phyloP scores from a whole-genome alignment of 2,329 filamentous ascomycete species.

The Microcyclospora tardicrescens region DNA sequence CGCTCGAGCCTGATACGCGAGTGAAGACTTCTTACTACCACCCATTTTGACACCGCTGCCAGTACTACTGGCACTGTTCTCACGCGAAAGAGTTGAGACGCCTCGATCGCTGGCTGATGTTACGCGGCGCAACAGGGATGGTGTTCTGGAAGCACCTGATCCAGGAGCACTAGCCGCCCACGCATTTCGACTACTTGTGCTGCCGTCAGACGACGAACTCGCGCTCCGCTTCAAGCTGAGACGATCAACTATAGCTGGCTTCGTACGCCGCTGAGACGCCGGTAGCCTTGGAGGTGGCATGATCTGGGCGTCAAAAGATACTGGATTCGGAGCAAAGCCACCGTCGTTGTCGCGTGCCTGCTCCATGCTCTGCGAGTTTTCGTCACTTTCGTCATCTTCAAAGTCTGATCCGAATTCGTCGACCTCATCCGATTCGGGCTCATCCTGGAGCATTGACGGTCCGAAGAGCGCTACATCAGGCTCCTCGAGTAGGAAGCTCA shows the following conservation, averaged over 20 bases:
- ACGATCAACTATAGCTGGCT: slow-evolving; percentile 52
- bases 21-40: slow-evolving; percentile 45
- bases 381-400: slow-evolving; percentile 40
- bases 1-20: slow-evolving; percentile 47
- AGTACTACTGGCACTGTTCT: slow-evolving; percentile 14
- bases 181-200: slow-evolving; percentile 13
- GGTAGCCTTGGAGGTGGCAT: slow-evolving; percentile 28
- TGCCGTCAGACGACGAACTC: slow-evolving; percentile 11
- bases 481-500: slow-evolving; percentile 71
- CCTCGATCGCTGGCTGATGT: slow-evolving; percentile 41
- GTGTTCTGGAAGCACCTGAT: slow-evolving; percentile 48
- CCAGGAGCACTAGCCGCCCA: slow-evolving; percentile 28
- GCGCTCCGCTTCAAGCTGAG: slow-evolving; percentile 47
- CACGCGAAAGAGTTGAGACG: slow-evolving; percentile 19
- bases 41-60: slow-evolving; percentile 30
- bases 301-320: slow-evolving; percentile 7
- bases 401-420: slow-evolving; percentile 29
- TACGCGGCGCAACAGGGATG: slow-evolving; percentile 57
- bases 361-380: slow-evolving; percentile 34
- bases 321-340: slow-evolving; percentile 17
- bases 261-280: slow-evolving; percentile 25
- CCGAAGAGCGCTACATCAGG: slow-evolving; percentile 21
- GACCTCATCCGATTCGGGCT: slow-evolving; percentile 29
- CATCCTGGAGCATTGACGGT: slow-evolving; percentile 2
- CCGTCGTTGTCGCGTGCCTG: slow-evolving; percentile 18